Conservation (phyloP, 768 basidiomycete genomes). For the Termitomyces eurrhizus region DNA sequence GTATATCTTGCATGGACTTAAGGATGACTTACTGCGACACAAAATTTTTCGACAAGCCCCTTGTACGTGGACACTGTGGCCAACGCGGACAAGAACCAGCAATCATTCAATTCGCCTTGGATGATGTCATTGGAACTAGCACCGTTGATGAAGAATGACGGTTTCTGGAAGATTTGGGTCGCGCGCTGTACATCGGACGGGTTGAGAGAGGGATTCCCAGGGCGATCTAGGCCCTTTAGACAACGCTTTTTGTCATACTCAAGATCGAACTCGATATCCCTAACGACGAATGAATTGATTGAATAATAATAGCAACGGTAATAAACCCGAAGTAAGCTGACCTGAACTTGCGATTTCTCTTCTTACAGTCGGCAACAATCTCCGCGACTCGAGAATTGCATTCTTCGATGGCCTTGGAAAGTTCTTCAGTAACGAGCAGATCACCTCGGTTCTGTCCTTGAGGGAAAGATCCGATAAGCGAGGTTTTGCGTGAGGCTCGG, state of each 20-base stretch:
- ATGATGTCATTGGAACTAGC: conserved; percentile 40
- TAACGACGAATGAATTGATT: background rate
- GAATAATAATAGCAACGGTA: background rate
- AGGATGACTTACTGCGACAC: conserved; percentile 38
- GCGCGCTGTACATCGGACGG: conserved; percentile 41
- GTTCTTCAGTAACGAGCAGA: conserved; percentile 43
- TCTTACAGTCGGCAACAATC: conserved; percentile 40
- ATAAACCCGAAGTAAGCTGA: conserved; percentile 13
- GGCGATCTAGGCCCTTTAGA: conserved; percentile 31
- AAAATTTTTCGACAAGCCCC: conserved; percentile 48
- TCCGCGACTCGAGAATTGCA: conserved; percentile 38
- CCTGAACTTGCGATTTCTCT: conserved; percentile 44
- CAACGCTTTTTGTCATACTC: conserved; percentile 44
- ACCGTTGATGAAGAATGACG: conserved; percentile 45
- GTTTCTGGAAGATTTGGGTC: conserved; percentile 47
- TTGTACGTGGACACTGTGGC: conserved; percentile 42
- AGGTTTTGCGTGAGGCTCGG: background rate
- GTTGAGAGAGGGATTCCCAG: background rate
- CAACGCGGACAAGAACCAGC: conserved; percentile 52
- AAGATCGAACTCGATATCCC: conserved; percentile 41
- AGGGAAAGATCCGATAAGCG: background rate
- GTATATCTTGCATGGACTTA: background rate
- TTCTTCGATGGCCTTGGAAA: conserved; percentile 39
- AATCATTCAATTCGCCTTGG: conserved; percentile 47
- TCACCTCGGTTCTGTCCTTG: conserved; percentile 21